phyloP scores from a whole-genome alignment of 2,329 filamentous ascomycete genomes.

The Ascocoryne sarcoides region DNA sequence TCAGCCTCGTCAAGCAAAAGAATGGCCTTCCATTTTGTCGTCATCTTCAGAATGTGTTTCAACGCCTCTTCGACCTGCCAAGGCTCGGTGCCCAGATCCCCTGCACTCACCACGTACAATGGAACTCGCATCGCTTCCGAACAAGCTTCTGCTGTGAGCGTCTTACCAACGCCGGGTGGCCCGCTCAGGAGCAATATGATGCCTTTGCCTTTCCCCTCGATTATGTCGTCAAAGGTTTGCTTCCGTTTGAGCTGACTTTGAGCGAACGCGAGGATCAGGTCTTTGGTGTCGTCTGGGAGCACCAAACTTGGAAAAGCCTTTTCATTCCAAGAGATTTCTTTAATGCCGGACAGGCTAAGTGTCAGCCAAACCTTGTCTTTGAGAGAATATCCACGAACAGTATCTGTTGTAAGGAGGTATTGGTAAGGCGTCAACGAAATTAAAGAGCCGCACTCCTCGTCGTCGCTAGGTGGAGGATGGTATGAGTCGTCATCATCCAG shows the following conservation, averaged over 20 bases:
- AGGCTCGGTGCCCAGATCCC: conserved; percentile 5
- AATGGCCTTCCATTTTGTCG: conserved; percentile 63
- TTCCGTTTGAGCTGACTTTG: conserved; percentile 25
- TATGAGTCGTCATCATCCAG: not conserved
- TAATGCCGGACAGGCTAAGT: not conserved
- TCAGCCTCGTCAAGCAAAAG: conserved; percentile 65
- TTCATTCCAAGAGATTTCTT: conserved; percentile 37
- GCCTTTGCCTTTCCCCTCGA: conserved; percentile 1
- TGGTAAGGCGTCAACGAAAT: not conserved
- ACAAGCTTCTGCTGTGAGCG: conserved; percentile 27
- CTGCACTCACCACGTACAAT: conserved; percentile 26
- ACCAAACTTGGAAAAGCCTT: conserved; percentile 42
- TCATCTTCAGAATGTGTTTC: conserved; percentile 60
- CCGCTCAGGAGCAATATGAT: conserved; percentile 36
- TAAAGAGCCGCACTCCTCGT: not conserved
- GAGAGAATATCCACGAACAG: not conserved
- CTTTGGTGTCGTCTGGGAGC: conserved; percentile 40
- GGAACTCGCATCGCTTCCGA: conserved; percentile 23
- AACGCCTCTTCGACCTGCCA: conserved; percentile 45
- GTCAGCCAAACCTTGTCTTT: conserved; percentile 1
- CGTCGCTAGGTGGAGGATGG: not conserved
- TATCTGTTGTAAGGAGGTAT: not conserved
- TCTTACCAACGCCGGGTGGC: conserved; percentile 42
- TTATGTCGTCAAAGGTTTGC: conserved; percentile 1
- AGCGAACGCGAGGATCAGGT: conserved; percentile 42